Percentiles rank a stretch among this genome's conserved stretches.
Evolutionary conservation across 768 basidiomycete species (phyloP).

Genomic region (Trametes cubensis): DNA sequence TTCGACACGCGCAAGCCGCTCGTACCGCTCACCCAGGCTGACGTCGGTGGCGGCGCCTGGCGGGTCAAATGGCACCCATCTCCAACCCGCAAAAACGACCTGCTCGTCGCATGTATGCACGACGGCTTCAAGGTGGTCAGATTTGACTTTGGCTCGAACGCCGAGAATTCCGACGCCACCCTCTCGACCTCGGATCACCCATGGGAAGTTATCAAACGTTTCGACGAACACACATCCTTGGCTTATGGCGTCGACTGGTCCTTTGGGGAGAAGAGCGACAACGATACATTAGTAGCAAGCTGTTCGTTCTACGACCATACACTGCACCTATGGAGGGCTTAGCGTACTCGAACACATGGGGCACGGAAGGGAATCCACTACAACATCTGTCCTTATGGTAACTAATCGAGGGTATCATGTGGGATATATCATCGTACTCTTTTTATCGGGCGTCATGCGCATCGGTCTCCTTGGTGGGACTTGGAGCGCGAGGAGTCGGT

Average conservation of each 20-base stretch:
- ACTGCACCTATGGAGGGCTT: constrained; percentile 79
- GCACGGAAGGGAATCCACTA: too few relatives aligned
- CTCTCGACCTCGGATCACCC: not conserved
- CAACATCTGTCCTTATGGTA: too few relatives aligned
- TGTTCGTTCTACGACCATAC: constrained; percentile 96
- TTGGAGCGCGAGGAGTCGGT: constrained; percentile 15
- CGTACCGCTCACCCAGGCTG: constrained; percentile 55
- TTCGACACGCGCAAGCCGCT: constrained; percentile 79
- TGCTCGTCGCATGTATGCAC: constrained; percentile 97
- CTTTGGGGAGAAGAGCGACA: constrained; percentile 38
- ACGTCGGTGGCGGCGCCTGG: constrained; percentile 94
- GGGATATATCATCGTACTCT: not conserved
- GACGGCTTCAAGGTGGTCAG: constrained; percentile 88
- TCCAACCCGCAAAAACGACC: constrained; percentile 60
- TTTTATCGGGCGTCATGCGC: not conserved
- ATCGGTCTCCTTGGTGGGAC: not conserved
- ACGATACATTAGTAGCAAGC: constrained; percentile 66
- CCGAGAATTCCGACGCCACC: constrained; percentile 5
- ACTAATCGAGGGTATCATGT: not conserved
- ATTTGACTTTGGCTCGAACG: constrained; percentile 38
- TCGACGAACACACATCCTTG: constrained; percentile 77
- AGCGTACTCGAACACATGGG: too few relatives aligned
- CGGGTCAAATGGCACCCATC: constrained; percentile 95
- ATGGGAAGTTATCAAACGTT: constrained; percentile 54
- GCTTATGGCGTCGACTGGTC: constrained; percentile 96